Conservation (phyloP, 1,139 yeast genomes). For the Hyphopichia burtonii region DNA sequence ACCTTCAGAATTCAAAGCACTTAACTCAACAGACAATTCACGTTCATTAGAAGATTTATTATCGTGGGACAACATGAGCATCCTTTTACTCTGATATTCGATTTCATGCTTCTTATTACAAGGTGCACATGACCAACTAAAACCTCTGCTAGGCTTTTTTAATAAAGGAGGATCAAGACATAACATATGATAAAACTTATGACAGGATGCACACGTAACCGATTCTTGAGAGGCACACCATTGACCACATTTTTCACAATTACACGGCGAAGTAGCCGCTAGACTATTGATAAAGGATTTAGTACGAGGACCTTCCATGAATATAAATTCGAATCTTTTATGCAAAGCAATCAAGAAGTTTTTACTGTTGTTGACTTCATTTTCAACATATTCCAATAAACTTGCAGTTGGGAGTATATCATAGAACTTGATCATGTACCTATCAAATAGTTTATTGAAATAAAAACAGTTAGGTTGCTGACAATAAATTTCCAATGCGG, state of each 20-base stretch:
- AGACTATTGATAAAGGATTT: slow-evolving; percentile 65
- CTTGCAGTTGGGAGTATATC: slow-evolving; percentile 52
- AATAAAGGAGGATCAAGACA: slow-evolving; percentile 85
- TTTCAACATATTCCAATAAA: slow-evolving; percentile 52
- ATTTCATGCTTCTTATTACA: slow-evolving; percentile 54
- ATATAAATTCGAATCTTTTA: slow-evolving; percentile 70
- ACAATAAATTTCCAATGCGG: slow-evolving; percentile 49
- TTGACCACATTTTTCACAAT: slow-evolving; percentile 73
- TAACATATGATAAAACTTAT: slow-evolving; percentile 67
- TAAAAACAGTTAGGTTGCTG: slow-evolving; percentile 70
- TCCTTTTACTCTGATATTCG: slow-evolving; percentile 27
- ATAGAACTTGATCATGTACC: slow-evolving; percentile 81
- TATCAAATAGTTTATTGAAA: slow-evolving; percentile 82
- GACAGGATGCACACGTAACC: slow-evolving; percentile 81
- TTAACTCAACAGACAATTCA: slow-evolving; percentile 25
- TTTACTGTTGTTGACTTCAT: slow-evolving; percentile 53
- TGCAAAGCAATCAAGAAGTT: slow-evolving; percentile 62
- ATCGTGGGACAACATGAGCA: slow-evolving; percentile 44
- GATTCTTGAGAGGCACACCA: slow-evolving; percentile 83
- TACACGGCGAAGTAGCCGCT: slow-evolving; percentile 42
- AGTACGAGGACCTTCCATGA: slow-evolving; percentile 70
- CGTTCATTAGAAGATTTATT: slow-evolving; percentile 42
- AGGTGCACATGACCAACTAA: slow-evolving; percentile 88
- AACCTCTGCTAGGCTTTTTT: slow-evolving; percentile 82
- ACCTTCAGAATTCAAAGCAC: slow-evolving; percentile 17